Evolutionary conservation across 2,329 filamentous ascomycete genomes (phyloP), one percentile per base, ranked within the genome.

Genomic region (Raffaelea deltoideospora): DNA sequence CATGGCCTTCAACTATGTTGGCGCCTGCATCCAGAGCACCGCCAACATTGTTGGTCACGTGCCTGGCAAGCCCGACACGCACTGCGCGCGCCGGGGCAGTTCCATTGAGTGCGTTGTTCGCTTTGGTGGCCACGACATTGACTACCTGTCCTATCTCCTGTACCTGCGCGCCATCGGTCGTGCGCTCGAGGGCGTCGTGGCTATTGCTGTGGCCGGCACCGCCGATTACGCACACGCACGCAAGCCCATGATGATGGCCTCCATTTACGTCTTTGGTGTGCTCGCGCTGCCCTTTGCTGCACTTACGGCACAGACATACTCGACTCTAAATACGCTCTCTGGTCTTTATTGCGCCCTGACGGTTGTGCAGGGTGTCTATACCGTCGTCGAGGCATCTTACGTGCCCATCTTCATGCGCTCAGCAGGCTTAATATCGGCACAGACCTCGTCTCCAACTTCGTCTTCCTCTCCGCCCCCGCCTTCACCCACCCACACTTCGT

Each of bases 331-430:
- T 11, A 18, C 26, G 13, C 24, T 39, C 4, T 33, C 37, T 3
- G 37, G 33, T 5, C 30, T 39, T 5, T 39, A 36, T 26, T 36
- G 30, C n/a, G 34, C 34, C 6, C 20, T 39, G 23, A 39, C 34
- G 13, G 27, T 33, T 4, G 23, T 39, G 2, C 34, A 39, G 17
- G 37, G 37, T 10, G 30, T 39, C n/a, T 39, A 39, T 9, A 30
- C 34, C 13, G 37, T 39, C 11, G 26, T 39, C 22, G 37, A 39
- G 31, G 34, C 23, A 10, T 39, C 37, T 1, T 39, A 36, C 26
- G 30, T 39, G 20, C 37, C 37, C 23, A 39, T 39, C 2, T 39
- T 39, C 13, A 39, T 36, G 37, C 34, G 37, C 3, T 39, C 37
- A 2, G 34, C 17, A 11, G 37, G 37, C 7, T 31, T 19, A 21